Base-by-base conservation (phyloP, 768 basidiomycete genomes). In the Boletus bicolor region DNA sequence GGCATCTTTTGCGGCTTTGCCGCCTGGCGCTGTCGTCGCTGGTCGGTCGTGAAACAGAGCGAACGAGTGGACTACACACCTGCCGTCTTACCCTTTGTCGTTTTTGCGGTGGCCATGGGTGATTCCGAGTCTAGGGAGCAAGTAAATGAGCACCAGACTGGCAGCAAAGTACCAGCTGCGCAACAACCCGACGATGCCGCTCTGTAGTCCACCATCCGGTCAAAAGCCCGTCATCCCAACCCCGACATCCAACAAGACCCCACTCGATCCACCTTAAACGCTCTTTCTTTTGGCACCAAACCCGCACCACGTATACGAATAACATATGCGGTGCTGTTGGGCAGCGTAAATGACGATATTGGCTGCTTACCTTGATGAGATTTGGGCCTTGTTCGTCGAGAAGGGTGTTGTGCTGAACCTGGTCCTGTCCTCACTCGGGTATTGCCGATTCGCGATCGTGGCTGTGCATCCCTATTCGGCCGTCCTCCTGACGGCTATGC, bases 21-120 rank as follows among this genome's bases (percentile, higher is more conserved):
- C 67, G 64, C 60, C 59, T 15, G 59, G 55, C 11, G 55, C 55
- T 51, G 52, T 46, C 36, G 1, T 30, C n/a, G 11, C 17, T 19
- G 32, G 46, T 57, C 32, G 8, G 28, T 28, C 42, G 15, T n/a
- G 32, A 24, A 11, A 34, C 58, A 80, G 76, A 60, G 70, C 76
- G n/a, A 32, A 50, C 8, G 4, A 41, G 26, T 9, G 9, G 10
- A 30, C 44, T 1, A 53, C 68, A 69, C 68, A 58, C 80, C 76
- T 62, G 81, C 75, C 17, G 73, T 70, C 77, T 84, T 86, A 67
- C 80, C 78, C 77, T 89, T 89, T 57, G 79, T 68, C 49, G 80
- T 76, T 77, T 89, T 88, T 59, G 85, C 82, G 52, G 82, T 77
- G 74, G 86, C 83, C 87, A 89, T 88, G 74, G 34, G n/a, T 54